phyloP scores from a whole-genome alignment of 306 rosid genomes.

The barrel medic (Medicago truncatula) region DNA sequence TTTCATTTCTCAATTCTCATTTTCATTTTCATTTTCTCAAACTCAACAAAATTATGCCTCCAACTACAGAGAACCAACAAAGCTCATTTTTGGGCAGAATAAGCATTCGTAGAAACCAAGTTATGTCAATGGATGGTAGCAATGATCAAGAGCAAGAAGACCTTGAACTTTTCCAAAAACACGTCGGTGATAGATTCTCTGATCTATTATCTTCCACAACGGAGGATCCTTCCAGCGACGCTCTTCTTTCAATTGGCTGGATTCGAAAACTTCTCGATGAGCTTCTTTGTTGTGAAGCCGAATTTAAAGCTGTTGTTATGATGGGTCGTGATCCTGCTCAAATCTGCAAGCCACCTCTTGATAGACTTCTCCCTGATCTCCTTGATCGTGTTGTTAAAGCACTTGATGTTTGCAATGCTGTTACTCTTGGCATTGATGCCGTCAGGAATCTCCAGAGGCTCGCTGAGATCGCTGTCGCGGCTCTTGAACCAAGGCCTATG shows the following conservation, averaged over 20 bases:
- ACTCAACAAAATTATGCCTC: constrained; percentile 56
- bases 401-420: constrained; percentile 87
- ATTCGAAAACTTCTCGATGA: constrained; percentile 74
- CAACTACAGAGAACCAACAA: constrained; percentile 71
- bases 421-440: constrained; percentile 73
- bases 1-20: not conserved
- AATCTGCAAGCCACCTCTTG: constrained; percentile 78
- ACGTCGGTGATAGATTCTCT: constrained; percentile 68
- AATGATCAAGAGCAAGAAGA: constrained; percentile 84
- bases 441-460: constrained; percentile 72
- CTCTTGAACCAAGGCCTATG: constrained; percentile 68
- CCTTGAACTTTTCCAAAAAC: constrained; percentile 83
- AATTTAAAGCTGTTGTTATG: constrained; percentile 81
- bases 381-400: constrained; percentile 81
- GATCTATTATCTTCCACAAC: constrained; percentile 58
- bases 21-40: not conserved
- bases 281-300: constrained; percentile 90
- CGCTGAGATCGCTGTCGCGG: constrained; percentile 73
- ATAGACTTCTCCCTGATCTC: constrained; percentile 72
- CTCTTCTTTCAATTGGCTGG: constrained; percentile 73
- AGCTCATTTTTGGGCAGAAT: constrained; percentile 88
- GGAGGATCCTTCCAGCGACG: constrained; percentile 51
- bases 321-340: constrained; percentile 78
- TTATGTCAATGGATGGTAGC: constrained; percentile 78
- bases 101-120: constrained; percentile 90